Evolutionary conservation across 148 eudicot species (phyloP).

Genomic region (Silene latifolia): DNA sequence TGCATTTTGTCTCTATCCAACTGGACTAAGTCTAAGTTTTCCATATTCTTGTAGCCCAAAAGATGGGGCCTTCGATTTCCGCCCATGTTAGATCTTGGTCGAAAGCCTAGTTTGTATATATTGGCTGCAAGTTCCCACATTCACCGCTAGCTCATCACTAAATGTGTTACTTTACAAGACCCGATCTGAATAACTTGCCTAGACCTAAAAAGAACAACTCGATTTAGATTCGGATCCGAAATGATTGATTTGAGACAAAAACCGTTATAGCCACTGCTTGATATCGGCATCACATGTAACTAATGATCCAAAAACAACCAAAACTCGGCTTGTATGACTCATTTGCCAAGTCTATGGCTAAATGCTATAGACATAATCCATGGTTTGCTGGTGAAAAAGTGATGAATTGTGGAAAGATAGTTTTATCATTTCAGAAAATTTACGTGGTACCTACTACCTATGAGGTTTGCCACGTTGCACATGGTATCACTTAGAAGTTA

Average conservation of each 20-base stretch:
- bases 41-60: background rate
- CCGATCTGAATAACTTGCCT: too few relatives aligned
- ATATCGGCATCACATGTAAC: too few relatives aligned
- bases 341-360: too few relatives aligned
- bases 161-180: background rate
- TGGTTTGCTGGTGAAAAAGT: background rate
- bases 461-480: too few relatives aligned
- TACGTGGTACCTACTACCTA: too few relatives aligned
- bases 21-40: background rate
- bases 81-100: background rate
- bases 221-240: too few relatives aligned
- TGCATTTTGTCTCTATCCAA: background rate
- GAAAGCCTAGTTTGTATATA: background rate
- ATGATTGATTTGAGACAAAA: too few relatives aligned
- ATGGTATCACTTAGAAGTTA: too few relatives aligned
- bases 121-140: background rate
- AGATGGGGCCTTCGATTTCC: background rate
- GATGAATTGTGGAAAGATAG: background rate
- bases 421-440: background rate
- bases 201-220: too few relatives aligned
- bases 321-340: too few relatives aligned
- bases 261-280: too few relatives aligned
- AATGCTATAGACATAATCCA: background rate
- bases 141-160: conserved; percentile 1
- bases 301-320: too few relatives aligned